Base-by-base conservation (phyloP, 169 alveolate species). In the Plasmodium relictum region DNA sequence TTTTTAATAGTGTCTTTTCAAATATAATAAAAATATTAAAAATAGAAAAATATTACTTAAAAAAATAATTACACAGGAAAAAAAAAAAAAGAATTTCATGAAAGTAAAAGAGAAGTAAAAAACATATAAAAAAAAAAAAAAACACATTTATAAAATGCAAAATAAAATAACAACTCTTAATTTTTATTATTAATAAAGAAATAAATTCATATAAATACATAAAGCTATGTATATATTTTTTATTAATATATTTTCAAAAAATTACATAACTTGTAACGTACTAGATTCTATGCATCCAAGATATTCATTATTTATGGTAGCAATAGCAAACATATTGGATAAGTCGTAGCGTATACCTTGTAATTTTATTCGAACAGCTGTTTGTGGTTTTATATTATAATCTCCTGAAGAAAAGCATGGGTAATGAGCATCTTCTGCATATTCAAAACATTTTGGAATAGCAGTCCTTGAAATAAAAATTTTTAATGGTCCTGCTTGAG, bases 401-500 rank as follows among this genome's bases (percentile, higher is more conserved):
- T 92, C 93, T 6, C 98, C 97, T 92, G 96, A 96, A 6, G 97
- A 72, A 89, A 93, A 95, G 50, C 97, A 93, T 12, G 97, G 97
- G 71, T 94, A 80, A 10, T 96, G 94, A 16, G 97, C 93, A 61
- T 95, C 98, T 69, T 95, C 95, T 39, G 94, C 93, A 83, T 96
- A 96, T 16, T 92, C 96, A 74, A 94, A 96, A 70, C 94, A 92
- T 44, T 97, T 96, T 6, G 97, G 97, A 42, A 96, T 94, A 24
- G 98, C 95, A 12, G 96, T 95, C 52, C 97, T 92, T 61, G 98
- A 95, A 41, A 96, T 98, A 85, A 96, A 96, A 12, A 95, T 98
- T 94, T 95, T 96, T 62, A 96, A 83, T 5, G 98, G 98, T n/a
- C 98, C 98, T 58, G 98, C 97, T 69, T 96, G 97, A 1, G 97